These are phyloP conservation scores for Drosera spatulata DNA, from an alignment of 179 eudicot species.

Conservation along the genomic window DNA sequence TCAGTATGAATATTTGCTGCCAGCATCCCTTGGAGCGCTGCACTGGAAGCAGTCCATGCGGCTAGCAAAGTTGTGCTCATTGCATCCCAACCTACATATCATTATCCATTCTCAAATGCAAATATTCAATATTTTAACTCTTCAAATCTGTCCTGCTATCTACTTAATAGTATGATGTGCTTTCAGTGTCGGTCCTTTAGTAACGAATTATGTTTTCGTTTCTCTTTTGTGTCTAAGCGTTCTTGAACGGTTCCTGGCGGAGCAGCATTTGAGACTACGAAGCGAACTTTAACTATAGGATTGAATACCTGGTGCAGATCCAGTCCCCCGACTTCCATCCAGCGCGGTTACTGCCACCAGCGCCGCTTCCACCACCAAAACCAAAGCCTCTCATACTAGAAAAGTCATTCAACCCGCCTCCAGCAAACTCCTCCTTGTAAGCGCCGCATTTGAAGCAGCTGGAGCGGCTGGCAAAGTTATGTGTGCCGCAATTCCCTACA, in stretches of 20 bases:
- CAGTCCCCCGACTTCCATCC: conserved; percentile 76
- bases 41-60: conserved; percentile 61
- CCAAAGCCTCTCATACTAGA: background rate
- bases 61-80: conserved; percentile 65
- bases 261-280: background rate
- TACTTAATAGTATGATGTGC: background rate
- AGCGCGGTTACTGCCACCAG: conserved; percentile 33
- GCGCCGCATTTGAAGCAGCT: conserved; percentile 78
- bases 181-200: too few relatives aligned
- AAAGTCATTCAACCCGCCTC: background rate
- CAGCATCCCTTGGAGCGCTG: conserved; percentile 58
- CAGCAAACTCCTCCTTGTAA: conserved; percentile 41
- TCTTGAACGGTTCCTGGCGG: background rate
- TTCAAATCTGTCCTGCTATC: background rate
- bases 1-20: conserved; percentile 29
- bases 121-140: background rate
- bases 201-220: too few relatives aligned
- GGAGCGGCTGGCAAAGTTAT: conserved; percentile 72
- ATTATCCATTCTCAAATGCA: background rate
- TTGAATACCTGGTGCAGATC: conserved; percentile 48
- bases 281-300: background rate
- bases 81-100: conserved; percentile 41
- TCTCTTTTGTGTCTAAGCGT: too few relatives aligned
- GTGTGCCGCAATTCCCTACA: conserved; percentile 61
- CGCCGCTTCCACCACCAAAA: conserved; percentile 1